phyloP scores from a whole-genome alignment of 148 eudicot genomes.

The Simmondsia chinensis region DNA sequence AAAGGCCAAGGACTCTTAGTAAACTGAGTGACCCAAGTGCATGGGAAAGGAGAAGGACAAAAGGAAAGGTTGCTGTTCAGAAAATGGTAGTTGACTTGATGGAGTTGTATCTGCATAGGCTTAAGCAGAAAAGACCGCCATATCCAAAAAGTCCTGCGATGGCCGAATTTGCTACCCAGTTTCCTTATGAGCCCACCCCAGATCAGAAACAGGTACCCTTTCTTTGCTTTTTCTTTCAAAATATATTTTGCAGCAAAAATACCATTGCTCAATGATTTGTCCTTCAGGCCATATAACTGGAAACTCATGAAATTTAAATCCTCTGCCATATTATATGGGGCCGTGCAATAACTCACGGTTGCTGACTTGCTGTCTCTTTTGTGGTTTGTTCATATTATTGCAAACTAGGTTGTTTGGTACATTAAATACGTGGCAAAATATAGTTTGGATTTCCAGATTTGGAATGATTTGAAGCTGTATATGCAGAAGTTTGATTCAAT shows the following conservation, averaged over 20 bases:
- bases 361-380: too few species aligned
- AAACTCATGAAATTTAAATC: too few species aligned
- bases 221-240: background rate
- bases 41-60: slow-evolving; percentile 89
- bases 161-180: slow-evolving; percentile 62
- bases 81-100: slow-evolving; percentile 97
- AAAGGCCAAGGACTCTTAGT: slow-evolving; percentile 65
- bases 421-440: too few species aligned
- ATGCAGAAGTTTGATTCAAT: too few species aligned
- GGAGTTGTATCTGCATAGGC: slow-evolving; percentile 89
- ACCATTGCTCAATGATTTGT: background rate
- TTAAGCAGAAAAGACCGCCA: slow-evolving; percentile 78
- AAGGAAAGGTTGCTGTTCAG: slow-evolving; percentile 93
- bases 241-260: background rate
- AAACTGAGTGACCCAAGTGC: slow-evolving; percentile 70
- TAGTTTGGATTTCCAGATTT: too few species aligned
- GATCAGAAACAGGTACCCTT: slow-evolving; percentile 76
- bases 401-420: too few species aligned
- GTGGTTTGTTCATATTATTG: too few species aligned
- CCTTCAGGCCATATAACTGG: too few species aligned
- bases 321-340: too few species aligned
- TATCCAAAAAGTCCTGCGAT: slow-evolving; percentile 63
- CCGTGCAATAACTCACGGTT: too few species aligned
- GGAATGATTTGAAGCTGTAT: too few species aligned
- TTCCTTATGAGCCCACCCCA: slow-evolving; percentile 85